Base-by-base conservation (phyloP, 768 basidiomycete species). In the Pleurotus citrinopileatus region DNA sequence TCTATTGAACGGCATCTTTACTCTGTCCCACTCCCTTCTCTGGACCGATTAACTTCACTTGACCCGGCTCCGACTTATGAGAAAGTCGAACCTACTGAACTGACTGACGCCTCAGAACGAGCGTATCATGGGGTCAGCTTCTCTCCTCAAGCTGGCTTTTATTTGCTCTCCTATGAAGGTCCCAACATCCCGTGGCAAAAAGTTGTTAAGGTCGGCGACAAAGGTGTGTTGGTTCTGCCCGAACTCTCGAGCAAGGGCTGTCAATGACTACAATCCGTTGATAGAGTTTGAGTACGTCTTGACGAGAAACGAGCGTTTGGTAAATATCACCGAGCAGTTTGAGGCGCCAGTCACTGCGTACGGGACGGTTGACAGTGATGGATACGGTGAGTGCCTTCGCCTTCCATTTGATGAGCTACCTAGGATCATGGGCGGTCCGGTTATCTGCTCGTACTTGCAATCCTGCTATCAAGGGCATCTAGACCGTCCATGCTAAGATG, bases 151-250 rank as follows among this genome's bases (percentile, higher is more conserved):
- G 91, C 85, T 1, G 90, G 88, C 2, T 97, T 88, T 68, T 97
- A 95, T 67, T 69, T 92, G 10, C 72, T 96, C 22, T 76, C 71
- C 58, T 96, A 97, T 64, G 66, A 74, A 25, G 96, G 95, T 1
- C 95, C 94, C 2, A 77, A 77, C 20, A 79, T 90, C 10, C 97
- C 97, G 0, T 93, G 88, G 87, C 94, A 97, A 70, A 86, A 80
- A 63, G 76, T 98, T 15, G 63, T 91, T 17, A 56, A 37, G 15
- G 23, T 53, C 22, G 38, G 15, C n/a, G 52, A 53, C 5, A 27
- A 37, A n/a, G 47, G 56, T 25, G 52, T 26, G 45, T 47, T 6
- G n/a, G 10, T 34, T 34, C 32, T 34, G 10, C 32, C 32, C 13
- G 32, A 17, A 32, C 9, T 17, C 12, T 37, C 15, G 9, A 6